phyloP scores from a whole-genome alignment of 2,329 filamentous ascomycete species.

The Aspergillus persii region DNA sequence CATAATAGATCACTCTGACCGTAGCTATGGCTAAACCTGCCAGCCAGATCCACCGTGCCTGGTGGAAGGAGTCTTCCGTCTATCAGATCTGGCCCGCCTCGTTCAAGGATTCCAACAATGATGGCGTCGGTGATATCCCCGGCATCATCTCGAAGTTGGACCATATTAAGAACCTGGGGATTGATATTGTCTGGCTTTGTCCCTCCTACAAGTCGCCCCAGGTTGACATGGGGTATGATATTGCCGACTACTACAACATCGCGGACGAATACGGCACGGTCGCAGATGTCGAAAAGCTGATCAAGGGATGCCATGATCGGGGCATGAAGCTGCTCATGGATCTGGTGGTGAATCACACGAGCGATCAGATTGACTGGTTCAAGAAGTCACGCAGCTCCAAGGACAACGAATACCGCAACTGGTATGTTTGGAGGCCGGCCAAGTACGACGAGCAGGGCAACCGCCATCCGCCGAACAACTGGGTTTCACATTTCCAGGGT shows the following conservation, averaged over 20 bases:
- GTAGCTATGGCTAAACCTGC: slow-evolving; percentile 1
- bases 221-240: slow-evolving; percentile 56
- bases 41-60: slow-evolving; percentile 24
- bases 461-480: slow-evolving; percentile 69
- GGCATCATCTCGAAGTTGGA: slow-evolving; percentile 65
- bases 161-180: slow-evolving; percentile 61
- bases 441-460: slow-evolving; percentile 56
- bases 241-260: slow-evolving; percentile 63
- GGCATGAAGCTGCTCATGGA: slow-evolving; percentile 72
- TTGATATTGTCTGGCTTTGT: slow-evolving; percentile 60
- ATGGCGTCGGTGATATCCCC: slow-evolving; percentile 63
- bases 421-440: slow-evolving; percentile 61
- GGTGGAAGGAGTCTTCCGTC: slow-evolving; percentile 59
- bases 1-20: neutral
- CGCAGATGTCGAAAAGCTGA: slow-evolving; percentile 62
- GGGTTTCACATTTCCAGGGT: slow-evolving; percentile 49
- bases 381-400: slow-evolving; percentile 61
- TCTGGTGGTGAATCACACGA: slow-evolving; percentile 76
- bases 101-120: slow-evolving; percentile 51
- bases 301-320: slow-evolving; percentile 58
- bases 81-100: slow-evolving; percentile 62
- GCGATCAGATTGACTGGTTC: slow-evolving; percentile 70
- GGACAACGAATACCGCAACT: slow-evolving; percentile 64
- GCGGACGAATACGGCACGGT: slow-evolving; percentile 66
- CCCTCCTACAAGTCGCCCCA: slow-evolving; percentile 54